These are phyloP conservation scores for Tolypocladium pustulatum DNA, from an alignment of 2,329 filamentous ascomycete genomes.

Conservation along the genomic window DNA sequence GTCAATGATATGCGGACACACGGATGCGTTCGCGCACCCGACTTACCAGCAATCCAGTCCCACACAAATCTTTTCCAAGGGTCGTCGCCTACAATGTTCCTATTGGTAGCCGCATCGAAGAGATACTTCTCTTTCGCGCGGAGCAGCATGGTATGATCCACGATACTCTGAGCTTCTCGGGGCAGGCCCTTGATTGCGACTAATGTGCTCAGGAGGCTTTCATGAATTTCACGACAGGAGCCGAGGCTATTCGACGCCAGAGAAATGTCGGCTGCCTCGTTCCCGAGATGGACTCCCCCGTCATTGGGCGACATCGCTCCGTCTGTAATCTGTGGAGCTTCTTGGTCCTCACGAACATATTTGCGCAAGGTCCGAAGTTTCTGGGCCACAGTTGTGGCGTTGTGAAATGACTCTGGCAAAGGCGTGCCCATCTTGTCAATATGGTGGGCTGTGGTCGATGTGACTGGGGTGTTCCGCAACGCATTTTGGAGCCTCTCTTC, in stretches of 20 bases:
- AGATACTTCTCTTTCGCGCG: constrained; percentile 52
- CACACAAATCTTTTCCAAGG: constrained; percentile 70
- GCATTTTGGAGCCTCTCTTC: constrained; percentile 29
- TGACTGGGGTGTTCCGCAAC: constrained; percentile 22
- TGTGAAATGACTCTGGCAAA: constrained; percentile 30
- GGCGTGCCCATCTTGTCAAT: constrained; percentile 21
- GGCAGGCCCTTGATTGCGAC: constrained; percentile 35
- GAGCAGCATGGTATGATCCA: constrained; percentile 49
- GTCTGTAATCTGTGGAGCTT: constrained; percentile 10
- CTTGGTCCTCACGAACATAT: constrained; percentile 20
- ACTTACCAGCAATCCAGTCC: constrained; percentile 60
- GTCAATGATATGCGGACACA: constrained; percentile 7
- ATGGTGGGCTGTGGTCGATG: constrained; percentile 24
- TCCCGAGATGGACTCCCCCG: constrained; percentile 16
- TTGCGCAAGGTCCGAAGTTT: constrained; percentile 37
- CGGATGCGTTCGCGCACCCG: neutral
- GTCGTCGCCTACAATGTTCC: constrained; percentile 57
- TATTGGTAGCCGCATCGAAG: constrained; percentile 55
- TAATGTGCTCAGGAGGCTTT: constrained; percentile 37
- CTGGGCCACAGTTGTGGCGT: constrained; percentile 32
- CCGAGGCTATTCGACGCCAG: constrained; percentile 26
- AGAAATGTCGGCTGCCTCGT: constrained; percentile 24
- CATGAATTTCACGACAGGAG: constrained; percentile 48
- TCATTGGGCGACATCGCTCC: constrained; percentile 13
- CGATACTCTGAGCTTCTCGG: constrained; percentile 36